Base-by-base conservation (phyloP, 805 yeast species). In the Candida montana region DNA sequence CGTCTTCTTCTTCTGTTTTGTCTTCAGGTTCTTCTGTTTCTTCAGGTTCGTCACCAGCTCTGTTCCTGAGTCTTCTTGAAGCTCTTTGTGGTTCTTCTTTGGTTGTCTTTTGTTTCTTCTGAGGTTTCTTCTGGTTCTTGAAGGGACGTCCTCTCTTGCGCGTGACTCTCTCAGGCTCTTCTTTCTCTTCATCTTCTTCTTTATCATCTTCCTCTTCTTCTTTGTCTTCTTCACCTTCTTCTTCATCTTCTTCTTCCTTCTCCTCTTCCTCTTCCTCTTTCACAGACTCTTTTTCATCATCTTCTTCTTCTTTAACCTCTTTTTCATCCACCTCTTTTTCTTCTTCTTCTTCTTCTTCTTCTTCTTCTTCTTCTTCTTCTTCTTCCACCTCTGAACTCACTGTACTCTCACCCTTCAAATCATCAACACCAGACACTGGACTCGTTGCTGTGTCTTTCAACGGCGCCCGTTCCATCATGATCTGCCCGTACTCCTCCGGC, bases 21-120 rank as follows among this genome's bases (percentile, higher is more conserved):
- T 47, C 50, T 30, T 40, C 49, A 16, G 39, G 51, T 20, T 49
- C 50, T 11, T 9, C 29, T 27, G 23, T 35, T 7, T 47, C 50
- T 30, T 40, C 49, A 16, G 39, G 51, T 4, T 42, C 51, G 9
- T 24, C 49, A 15, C 24, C 15, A 16, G 47, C 43, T 26, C 33
- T 42, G 30, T 42, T 37, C 15, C 45, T 23, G 3, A 37, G 38
- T 37, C 41, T 26, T 37, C 45, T 33, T 4, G 34, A 29, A 2
- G 37, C 33, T 26, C 37, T 26, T 20, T 30, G 27, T 18, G 35
- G 35, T 24, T 33, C 21, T 26, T 37, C 23, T 4, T 20, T 21
- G 9, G 24, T 1, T 9, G 30, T 7, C 13, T 37, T 37, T 9
- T 11, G 35, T 15, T 37, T 37, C 40, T 37, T 37, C 23, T 35